Conservation (phyloP, 495 filamentous ascomycete genomes). For the Aspergillus kassunensis region DNA sequence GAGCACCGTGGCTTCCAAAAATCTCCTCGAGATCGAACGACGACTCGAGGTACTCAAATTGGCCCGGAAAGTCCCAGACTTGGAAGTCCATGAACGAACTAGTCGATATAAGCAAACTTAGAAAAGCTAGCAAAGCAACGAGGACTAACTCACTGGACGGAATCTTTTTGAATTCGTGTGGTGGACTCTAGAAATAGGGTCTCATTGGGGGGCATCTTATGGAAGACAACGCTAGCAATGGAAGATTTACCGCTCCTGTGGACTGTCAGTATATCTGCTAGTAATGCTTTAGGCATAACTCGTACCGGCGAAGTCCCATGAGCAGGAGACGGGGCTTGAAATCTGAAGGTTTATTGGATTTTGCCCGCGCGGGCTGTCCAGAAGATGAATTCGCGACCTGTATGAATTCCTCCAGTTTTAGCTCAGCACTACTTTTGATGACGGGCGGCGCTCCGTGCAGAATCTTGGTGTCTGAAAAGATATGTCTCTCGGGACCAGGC, state of each 20-base stretch:
- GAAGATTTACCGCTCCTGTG: slow-evolving; percentile 93
- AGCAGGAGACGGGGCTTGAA: slow-evolving; percentile 83
- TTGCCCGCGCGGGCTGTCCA: slow-evolving; percentile 25
- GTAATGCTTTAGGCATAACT: not conserved
- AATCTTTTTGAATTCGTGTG: slow-evolving; percentile 85
- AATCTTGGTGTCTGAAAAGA: slow-evolving; percentile 14
- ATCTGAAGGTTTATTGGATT: slow-evolving; percentile 36
- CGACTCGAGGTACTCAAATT: slow-evolving; percentile 82
- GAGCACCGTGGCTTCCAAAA: slow-evolving; percentile 85
- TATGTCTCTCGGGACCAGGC: slow-evolving; percentile 13
- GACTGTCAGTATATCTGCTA: slow-evolving; percentile 1
- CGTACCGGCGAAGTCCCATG: slow-evolving; percentile 92
- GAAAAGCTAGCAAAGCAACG: too few species aligned
- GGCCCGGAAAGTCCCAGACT: slow-evolving; percentile 94
- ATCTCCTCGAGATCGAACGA: slow-evolving; percentile 86
- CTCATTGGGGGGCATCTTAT: slow-evolving; percentile 92
- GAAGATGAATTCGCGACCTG: slow-evolving; percentile 32
- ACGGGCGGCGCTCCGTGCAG: slow-evolving; percentile 16
- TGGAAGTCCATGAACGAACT: slow-evolving; percentile 99
- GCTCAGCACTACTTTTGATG: slow-evolving; percentile 29
- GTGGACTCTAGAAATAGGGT: slow-evolving; percentile 94
- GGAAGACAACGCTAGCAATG: slow-evolving; percentile 95
- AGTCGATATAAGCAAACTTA: not conserved
- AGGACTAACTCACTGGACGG: slow-evolving; percentile 77
- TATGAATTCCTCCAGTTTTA: slow-evolving; percentile 34